Base-by-base conservation (phyloP, 148 eudicot genomes). In the Mesembryanthemum crystallinum region DNA sequence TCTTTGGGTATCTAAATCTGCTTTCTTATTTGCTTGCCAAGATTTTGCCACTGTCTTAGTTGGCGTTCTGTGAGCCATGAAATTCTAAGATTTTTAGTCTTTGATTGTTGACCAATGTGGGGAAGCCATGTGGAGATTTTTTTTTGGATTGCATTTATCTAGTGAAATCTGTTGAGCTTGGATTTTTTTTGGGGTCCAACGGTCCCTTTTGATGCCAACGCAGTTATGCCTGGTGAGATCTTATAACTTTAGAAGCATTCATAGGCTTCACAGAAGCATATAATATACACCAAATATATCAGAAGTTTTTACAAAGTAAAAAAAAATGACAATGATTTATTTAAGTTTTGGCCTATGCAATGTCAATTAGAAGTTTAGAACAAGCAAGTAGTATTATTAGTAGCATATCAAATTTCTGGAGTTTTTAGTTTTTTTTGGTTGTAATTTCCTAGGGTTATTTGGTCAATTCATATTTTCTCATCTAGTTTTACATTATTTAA, bases 31-130 rank as follows among this genome's bases (percentile, higher is more conserved):
- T 68, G 84, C 74, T 2, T 68, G 65, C 21, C 37, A 69, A 54
- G 84, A 77, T 77, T 69, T 27, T 77, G 51, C 21, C 15, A 21
- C 20, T 24, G 76, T 49, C 55, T 37, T 74, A 81, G 76, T 66
- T 76, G 77, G 80, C 83, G 58, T 17, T 15, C 37, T 60, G 7
- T 72, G 24, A 66, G 78, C 83, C 77, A 71, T 67, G 68, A 4
- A 80, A 18, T 76, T 11, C 8, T 33, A 43, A 15, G 65, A 55
- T 64, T 30, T 80, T 64, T 30, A 35, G 24, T 11, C 15, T 14
- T 24, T 33, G 33, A 18, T 35, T 75, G 23, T 10, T 24, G 65
- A 43, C 64, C 55, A 67, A 35, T 42, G 25, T 28, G 55, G 32
- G 39, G 13, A 15, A 23, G 77, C 64, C 65, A 67, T 4, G 57